Evolutionary conservation across 176 grass and related monocot genomes (phyloP), one percentile per base, ranked within the genome.

Genomic region (Zoysia japonica): DNA sequence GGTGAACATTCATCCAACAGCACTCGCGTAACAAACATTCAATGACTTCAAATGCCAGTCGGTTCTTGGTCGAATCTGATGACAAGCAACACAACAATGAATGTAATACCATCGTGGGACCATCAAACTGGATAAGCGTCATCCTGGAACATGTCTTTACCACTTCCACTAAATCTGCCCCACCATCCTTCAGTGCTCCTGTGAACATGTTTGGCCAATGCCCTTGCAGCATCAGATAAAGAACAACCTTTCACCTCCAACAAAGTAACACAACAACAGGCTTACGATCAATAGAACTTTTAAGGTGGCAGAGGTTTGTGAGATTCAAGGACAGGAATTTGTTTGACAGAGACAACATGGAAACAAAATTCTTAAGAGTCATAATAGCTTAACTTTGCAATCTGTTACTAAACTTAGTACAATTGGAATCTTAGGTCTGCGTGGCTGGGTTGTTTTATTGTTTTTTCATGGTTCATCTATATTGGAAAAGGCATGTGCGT

Each of bases 201-300:
- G 81, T 90, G 82, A 72, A 90, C 89, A 90, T 97, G 92, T 87
- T 97, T 97, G 15, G 89, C 74, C 85, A 97, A 83, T 88, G 91
- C 89, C 87, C 92, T 97, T 86, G 91, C 95, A 85, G 81, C 85
- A 85, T 97, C 87, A 92, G 89, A 94, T 90, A 97, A 88, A 53
- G 88, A 86, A 83, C 92, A 88, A 76, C 87, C 82, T 83, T 86
- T 92, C 20, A 97, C 84, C 95, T 97, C 88, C 87, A 87, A 53
- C 51, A 61, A 41, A 80, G 77, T 45, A 80, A 67, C 8, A 52
- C 65, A 78, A 14, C 53, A 74, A 54, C 68, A 80, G 48, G 83
- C 47, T 72, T 75, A 84, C 56, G 49, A 49, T 20, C 46, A 87
- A 64, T 17, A 28, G 16, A 83, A 68, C 54, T 70, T 79, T 86